These are phyloP conservation scores for Microcera coccophila DNA, from an alignment of 2,329 filamentous ascomycete species.

Conservation along the genomic window DNA sequence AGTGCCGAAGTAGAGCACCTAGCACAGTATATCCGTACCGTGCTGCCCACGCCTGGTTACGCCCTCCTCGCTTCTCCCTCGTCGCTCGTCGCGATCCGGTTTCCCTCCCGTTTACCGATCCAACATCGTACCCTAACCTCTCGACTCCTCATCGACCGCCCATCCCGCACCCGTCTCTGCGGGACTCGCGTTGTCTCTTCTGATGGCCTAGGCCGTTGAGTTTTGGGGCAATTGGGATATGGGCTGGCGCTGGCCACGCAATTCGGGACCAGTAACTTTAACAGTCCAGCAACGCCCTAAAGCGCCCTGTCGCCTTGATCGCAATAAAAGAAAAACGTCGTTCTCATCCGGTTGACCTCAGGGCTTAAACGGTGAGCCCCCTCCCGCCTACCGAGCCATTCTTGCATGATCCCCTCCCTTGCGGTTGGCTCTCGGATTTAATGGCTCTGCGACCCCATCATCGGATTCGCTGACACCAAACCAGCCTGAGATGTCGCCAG, in stretches of 20 bases:
- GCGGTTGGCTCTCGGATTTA: slow-evolving; percentile 1
- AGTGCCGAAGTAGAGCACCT: neutral
- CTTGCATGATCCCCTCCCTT: neutral
- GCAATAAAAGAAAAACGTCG: neutral
- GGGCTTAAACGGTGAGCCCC: slow-evolving; percentile 1
- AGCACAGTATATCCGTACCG: neutral
- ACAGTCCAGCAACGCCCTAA: slow-evolving; percentile 21
- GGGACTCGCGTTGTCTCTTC: slow-evolving; percentile 23
- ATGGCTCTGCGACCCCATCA: slow-evolving; percentile 9
- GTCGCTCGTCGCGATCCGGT: neutral
- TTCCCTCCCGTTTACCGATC: neutral
- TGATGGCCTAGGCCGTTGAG: slow-evolving; percentile 35
- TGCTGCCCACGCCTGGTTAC: neutral
- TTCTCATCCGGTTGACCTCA: neutral
- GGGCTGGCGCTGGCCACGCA: slow-evolving; percentile 35
- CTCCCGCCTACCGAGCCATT: neutral
- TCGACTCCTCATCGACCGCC: neutral
- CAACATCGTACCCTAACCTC: neutral
- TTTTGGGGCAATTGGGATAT: slow-evolving; percentile 38
- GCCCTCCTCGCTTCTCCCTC: neutral
- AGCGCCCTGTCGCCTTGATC: slow-evolving; percentile 16
- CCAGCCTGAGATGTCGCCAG: slow-evolving; percentile 32
- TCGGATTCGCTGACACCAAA: slow-evolving; percentile 19
- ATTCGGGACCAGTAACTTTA: slow-evolving; percentile 28
- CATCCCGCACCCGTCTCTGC: slow-evolving; percentile 6